Percentiles rank a stretch among this genome's conserved stretches.
Evolutionary conservation across 106 monocot species (phyloP).

Genomic region (Dactylorhiza incarnata): DNA sequence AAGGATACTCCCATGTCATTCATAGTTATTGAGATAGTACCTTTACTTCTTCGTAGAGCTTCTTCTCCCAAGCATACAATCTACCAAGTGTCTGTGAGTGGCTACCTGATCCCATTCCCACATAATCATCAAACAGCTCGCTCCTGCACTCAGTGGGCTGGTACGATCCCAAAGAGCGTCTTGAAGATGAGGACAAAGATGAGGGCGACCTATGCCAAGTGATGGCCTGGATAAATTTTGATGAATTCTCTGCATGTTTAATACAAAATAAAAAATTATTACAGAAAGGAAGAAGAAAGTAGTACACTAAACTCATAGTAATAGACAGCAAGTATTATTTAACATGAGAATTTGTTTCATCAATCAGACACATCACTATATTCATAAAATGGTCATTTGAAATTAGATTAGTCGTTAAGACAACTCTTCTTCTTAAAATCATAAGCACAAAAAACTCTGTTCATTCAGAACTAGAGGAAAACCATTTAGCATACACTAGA

Average conservation of each 20-base stretch:
- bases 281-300: neutral
- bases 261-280: constrained; percentile 3
- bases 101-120: constrained; percentile 81
- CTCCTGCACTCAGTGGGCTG: constrained; percentile 44
- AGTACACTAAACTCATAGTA: neutral
- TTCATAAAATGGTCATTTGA: neutral
- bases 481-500: no score
- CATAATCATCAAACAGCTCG: constrained; percentile 59
- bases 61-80: constrained; percentile 98
- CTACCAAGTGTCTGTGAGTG: constrained; percentile 85
- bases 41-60: constrained; percentile 98
- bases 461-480: no score
- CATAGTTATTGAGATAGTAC: constrained; percentile 18
- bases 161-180: constrained; percentile 46
- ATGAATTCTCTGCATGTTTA: constrained; percentile 69
- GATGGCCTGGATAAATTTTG: constrained; percentile 82
- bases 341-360: neutral
- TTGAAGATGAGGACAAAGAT: constrained; percentile 55
- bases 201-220: constrained; percentile 94
- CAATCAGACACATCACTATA: neutral
- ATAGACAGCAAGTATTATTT: neutral
- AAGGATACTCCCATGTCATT: no score
- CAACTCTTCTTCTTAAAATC: neutral
- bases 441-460: neutral
- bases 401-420: neutral